Base-by-base conservation (phyloP, 148 eudicot species). In the Rhododendron mucronatum region DNA sequence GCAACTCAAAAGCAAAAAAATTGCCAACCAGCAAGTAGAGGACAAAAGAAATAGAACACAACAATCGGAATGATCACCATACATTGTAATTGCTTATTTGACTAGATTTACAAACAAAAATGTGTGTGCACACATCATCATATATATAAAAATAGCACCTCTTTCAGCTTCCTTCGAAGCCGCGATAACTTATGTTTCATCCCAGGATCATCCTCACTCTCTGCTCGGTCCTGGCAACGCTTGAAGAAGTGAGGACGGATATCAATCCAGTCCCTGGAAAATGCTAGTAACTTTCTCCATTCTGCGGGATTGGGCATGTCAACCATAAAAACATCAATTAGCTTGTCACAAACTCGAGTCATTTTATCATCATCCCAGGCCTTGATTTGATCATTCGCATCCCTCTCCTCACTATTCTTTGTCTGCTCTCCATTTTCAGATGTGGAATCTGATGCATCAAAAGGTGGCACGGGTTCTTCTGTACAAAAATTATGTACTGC, bases 301-400 rank as follows among this genome's bases (percentile, higher is more conserved):
- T 97, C 99, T 14, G 92, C 84, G 78, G 98, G 91, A 82, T 87
- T 91, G 74, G 99, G 98, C 89, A 91, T 97, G 90, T 95, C 99
- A 79, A 97, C 95, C 92, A 95, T 79, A 87, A 97, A 97, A 63
- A 97, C 91, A 5, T 91, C 96, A 88, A 97, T 94, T 82, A 97
- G 89, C 86, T 94, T 95, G 88, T 97, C 95, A 87, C 98, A 93
- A 84, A 96, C 87, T 85, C 93, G 93, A 86, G 87, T 78, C 98
- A 93, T 93, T 88, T 91, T 93, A 33, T 48, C 78, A 39, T 84
- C 89, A 83, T 91, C 93, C 85, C 88, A 39, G 39, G 77, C 87
- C 63, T 93, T 92, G 77, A 67, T 15, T 23, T 79, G 87, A 78
- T 88, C 89, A 20, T 87, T 78, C 41, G 77, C 79, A 13, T 87